phyloP scores from a whole-genome alignment of 2,329 filamentous ascomycete species.

The Macrophomina phaseolina region DNA sequence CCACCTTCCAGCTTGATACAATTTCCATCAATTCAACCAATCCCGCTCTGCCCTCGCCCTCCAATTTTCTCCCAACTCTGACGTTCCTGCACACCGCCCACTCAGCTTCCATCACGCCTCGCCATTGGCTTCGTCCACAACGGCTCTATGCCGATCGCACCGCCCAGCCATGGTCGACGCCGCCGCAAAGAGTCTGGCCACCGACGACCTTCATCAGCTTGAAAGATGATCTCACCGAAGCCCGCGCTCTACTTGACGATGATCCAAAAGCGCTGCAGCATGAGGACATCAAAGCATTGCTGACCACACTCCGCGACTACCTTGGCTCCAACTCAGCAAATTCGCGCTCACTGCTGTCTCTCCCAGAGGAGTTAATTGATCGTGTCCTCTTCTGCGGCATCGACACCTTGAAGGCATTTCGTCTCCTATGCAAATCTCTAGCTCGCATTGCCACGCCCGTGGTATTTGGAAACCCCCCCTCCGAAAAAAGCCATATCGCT shows the following conservation, averaged over 20 bases:
- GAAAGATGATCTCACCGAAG: background rate
- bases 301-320: background rate
- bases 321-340: background rate
- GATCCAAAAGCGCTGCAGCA: background rate
- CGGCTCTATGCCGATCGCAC: background rate
- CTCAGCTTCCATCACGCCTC: background rate
- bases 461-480: background rate
- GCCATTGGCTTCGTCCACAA: too few species aligned
- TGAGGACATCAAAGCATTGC: background rate
- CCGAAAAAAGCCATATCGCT: background rate
- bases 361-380: conserved; percentile 7
- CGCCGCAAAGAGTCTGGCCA: background rate
- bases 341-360: background rate
- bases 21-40: background rate
- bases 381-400: background rate
- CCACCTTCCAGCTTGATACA: background rate
- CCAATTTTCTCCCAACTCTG: background rate
- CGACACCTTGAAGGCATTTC: background rate
- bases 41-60: background rate
- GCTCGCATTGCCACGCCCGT: background rate
- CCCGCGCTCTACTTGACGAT: background rate
- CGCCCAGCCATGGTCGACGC: background rate
- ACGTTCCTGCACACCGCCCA: background rate
- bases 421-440: background rate
- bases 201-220: background rate